Evolutionary conservation across 768 basidiomycete genomes (phyloP), one percentile per base, ranked within the genome.

Genomic region (Boletus sp.): DNA sequence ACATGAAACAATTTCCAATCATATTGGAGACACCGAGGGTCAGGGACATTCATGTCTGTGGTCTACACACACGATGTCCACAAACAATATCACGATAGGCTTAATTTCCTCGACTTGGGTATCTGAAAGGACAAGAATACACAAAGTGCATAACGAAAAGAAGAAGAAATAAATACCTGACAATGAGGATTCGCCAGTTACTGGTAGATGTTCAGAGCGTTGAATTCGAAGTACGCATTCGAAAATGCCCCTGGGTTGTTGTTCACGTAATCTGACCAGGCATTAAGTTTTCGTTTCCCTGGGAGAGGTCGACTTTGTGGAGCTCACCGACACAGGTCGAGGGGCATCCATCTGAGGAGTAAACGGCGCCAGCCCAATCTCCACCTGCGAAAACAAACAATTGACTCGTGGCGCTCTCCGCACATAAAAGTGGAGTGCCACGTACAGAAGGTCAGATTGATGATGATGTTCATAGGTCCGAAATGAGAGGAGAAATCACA

Each of bases 241-340:
- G 53, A 63, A 49, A 57, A 66, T 24, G 57, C 57, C 1, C 14
- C 48, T 14, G 10, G 75, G 54, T 72, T 48, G 3, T 75, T 67
- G n/a, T 73, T 69, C 55, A 82, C 75, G 62, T 88, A 86, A 18
- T 72, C 76, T 57, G 62, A 58, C 17, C 83, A 80, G 71, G 63
- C 6, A 52, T 80, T 81, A 28, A 56, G 74, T 69, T 46, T 17
- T 44, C 9, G 6, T 12, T 54, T 45, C 24, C 7, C 2, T 28
- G 29, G 7, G 7, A 5, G 12, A 30, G 4, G 24, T 42, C 10
- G 12, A 28, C 7, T 36, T 39, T 12, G 28, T 30, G 24, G 12
- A 30, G 36, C 66, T 59, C 46, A 67, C 78, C 62, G 15, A 64
- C 50, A 20, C 69, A 73, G 14, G 55, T 63, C 33, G 59, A 63